Evolutionary conservation across 768 basidiomycete species (phyloP).

Genomic region (Infundibulicybe gibba): DNA sequence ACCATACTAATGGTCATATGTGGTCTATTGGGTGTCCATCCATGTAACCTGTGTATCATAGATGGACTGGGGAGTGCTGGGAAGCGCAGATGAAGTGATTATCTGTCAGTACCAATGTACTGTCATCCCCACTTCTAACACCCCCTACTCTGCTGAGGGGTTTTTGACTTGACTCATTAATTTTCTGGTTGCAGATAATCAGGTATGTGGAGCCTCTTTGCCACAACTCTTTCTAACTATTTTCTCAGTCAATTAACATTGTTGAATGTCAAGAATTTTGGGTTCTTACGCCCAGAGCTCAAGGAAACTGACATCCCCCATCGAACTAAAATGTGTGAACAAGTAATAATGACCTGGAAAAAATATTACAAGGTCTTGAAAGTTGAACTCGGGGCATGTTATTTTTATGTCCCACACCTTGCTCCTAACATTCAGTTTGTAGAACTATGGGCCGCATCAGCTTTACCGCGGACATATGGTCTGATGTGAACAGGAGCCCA

Average conservation of each 20-base stretch:
- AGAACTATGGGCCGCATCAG: conserved; percentile 25
- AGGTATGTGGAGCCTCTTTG: too few relatives aligned
- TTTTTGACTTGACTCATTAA: too few relatives aligned
- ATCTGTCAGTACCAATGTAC: too few relatives aligned
- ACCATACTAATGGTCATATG: too few relatives aligned
- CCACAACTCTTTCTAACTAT: too few relatives aligned
- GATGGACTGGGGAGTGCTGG: too few relatives aligned
- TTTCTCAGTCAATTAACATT: conserved; percentile 30
- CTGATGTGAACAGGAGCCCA: conserved; percentile 13
- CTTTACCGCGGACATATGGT: conserved; percentile 33
- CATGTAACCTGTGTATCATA: too few relatives aligned
- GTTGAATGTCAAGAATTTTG: conserved; percentile 25
- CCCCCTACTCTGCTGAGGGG: too few relatives aligned
- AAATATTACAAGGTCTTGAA: conserved; percentile 13
- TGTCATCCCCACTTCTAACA: too few relatives aligned
- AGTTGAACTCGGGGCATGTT: conserved; percentile 17
- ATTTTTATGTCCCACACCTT: background rate
- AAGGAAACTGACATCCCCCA: conserved; percentile 29
- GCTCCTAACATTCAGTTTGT: background rate
- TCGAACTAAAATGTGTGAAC: conserved; percentile 22
- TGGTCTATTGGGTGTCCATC: too few relatives aligned
- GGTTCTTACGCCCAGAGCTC: conserved; percentile 17
- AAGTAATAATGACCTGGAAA: conserved; percentile 20
- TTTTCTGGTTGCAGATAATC: too few relatives aligned
- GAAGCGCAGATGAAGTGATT: too few relatives aligned